Evolutionary conservation across 495 filamentous ascomycete genomes (phyloP), one percentile per base, ranked within the genome.

Genomic region (Podospora conica): DNA sequence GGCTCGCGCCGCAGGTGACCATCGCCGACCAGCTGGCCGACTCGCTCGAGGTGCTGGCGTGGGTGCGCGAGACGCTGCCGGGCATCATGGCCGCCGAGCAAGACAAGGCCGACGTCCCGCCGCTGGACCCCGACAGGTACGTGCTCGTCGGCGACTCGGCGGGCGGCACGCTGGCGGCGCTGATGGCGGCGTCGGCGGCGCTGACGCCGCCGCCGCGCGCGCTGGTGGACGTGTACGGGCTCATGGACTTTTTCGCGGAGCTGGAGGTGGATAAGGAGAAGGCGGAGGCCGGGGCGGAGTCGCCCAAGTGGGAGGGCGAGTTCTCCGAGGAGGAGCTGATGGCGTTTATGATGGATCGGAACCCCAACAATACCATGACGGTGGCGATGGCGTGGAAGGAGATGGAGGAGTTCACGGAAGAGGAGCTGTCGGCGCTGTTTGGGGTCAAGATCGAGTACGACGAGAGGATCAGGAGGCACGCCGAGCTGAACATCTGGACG

Each of bases 61-160:
- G 74, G 70, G 67, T 65, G 24, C 74, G 72, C 1, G 54, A 27
- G 1, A 70, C 69, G 48, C 58, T 76, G 1, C 66, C 64, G 3
- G 29, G 56, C 15, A 65, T 76, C 24, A 48, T 76, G 4, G 74
- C 70, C 1, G 11, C 28, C 6, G 65, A 62, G 25, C 61, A 69
- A n/a, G 69, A 15, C 15, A 18, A 8, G 33, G 3, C 1, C 2
- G 28, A 9, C 9, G 28, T 29, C 6, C 28, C 40, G 5, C 18
- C 18, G 6, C 11, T 76, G 10, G 70, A 76, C 54, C 67, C 68
- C 0, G 67, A 73, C 27, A 63, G 70, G 18, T 76, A 74, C 24
- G 72, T 73, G 15, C 64, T 76, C 1, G 57, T 57, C 21, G 74
- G 74, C 0, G 74, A 74, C 22, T 74, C 72, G 3, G 74, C 74